phyloP scores from a whole-genome alignment of 768 basidiomycete species.

The Suillus cothurnatus region DNA sequence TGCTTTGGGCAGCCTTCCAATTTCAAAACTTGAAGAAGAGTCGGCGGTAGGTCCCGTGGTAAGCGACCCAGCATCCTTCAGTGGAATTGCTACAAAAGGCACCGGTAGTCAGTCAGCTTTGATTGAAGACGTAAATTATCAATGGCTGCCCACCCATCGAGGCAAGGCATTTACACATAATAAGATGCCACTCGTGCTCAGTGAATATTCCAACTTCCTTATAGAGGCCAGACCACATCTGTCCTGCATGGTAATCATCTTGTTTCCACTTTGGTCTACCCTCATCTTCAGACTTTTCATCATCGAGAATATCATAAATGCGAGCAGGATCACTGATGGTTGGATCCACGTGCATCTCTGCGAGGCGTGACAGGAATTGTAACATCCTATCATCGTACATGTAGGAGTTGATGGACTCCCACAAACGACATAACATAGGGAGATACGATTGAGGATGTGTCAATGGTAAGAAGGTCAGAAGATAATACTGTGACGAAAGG shows the following conservation, averaged over 20 bases:
- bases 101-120: conserved; percentile 3
- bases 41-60: conserved; percentile 80
- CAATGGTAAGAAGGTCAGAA: conserved; percentile 83
- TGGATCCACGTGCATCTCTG: conserved; percentile 76
- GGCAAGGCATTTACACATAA: conserved; percentile 88
- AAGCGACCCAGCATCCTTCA: conserved; percentile 73
- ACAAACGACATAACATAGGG: conserved; percentile 81
- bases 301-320: conserved; percentile 61
- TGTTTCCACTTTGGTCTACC: conserved; percentile 56
- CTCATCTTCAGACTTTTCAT: conserved; percentile 65
- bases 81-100: conserved; percentile 58
- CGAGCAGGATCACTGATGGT: conserved; percentile 72
- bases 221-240: conserved; percentile 52
- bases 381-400: conserved; percentile 90
- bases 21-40: conserved; percentile 49
- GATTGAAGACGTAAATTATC: conserved; percentile 6
- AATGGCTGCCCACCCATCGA: conserved; percentile 64
- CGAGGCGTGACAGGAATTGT: conserved; percentile 74
- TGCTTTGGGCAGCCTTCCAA: conserved; percentile 70
- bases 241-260: conserved; percentile 41
- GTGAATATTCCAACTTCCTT: conserved; percentile 78
- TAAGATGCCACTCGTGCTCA: conserved; percentile 78
- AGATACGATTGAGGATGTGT: conserved; percentile 84
- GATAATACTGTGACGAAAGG: conserved; percentile 81
- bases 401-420: conserved; percentile 89